Percentiles rank a stretch among this genome's conserved stretches.
Conservation (phyloP, 257 asterid genomes). For the Perilla frutescens region DNA sequence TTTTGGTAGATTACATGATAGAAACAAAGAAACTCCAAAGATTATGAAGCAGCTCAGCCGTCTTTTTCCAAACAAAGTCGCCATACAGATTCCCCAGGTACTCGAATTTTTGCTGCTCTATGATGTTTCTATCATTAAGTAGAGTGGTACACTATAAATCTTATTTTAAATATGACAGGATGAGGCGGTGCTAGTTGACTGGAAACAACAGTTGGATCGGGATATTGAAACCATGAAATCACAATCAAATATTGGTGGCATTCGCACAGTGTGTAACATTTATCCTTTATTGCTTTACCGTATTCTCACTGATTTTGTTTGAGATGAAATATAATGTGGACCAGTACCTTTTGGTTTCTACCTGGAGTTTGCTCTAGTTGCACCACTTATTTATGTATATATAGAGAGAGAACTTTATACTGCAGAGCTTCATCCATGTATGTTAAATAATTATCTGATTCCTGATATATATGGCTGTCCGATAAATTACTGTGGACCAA, state of each 20-base stretch:
- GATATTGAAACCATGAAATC: conserved; percentile 87
- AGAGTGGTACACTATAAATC: conserved; percentile 12
- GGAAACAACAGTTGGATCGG: conserved; percentile 88
- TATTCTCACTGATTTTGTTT: conserved; percentile 1
- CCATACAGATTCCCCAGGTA: conserved; percentile 93
- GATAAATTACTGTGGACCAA: not conserved
- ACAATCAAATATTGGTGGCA: conserved; percentile 72
- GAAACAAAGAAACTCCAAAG: conserved; percentile 86
- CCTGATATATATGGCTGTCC: not conserved
- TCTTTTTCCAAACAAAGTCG: conserved; percentile 91
- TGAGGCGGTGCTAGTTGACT: conserved; percentile 70
- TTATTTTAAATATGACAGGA: conserved; percentile 58
- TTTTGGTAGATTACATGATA: conserved; percentile 81
- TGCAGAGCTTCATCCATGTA: conserved; percentile 49
- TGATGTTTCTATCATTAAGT: conserved; percentile 9
- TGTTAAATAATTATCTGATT: conserved; percentile 8
- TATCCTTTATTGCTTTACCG: not conserved
- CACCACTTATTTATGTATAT: not conserved
- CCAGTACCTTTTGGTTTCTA: conserved; percentile 4
- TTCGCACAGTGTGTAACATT: conserved; percentile 64
- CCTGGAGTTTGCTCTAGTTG: not conserved
- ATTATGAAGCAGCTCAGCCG: conserved; percentile 82
- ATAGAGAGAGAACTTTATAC: conserved; percentile 5
- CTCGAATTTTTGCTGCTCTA: conserved; percentile 24
- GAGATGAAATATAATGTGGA: conserved; percentile 17